phyloP scores from a whole-genome alignment of 768 basidiomycete genomes.

The Trametes cubensis region DNA sequence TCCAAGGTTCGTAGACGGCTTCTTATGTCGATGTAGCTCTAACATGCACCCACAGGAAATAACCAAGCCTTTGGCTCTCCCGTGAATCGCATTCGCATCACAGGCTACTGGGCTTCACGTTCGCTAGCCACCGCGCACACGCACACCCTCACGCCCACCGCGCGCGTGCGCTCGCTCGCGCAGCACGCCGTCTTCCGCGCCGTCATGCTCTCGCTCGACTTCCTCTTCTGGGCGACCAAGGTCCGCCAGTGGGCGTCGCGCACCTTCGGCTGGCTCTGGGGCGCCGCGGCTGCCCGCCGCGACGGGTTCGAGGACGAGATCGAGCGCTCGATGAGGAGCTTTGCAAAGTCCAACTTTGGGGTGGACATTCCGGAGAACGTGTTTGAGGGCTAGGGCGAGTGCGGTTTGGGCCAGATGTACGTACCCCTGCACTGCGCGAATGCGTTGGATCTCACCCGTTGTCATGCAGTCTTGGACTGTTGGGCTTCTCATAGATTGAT shows the following conservation, averaged over 20 bases:
- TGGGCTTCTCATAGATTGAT: too few species aligned
- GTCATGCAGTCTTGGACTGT: too few species aligned
- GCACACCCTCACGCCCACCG: constrained; percentile 43
- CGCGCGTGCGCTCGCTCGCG: constrained; percentile 55
- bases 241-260: constrained; percentile 48
- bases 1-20: constrained; percentile 36
- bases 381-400: constrained; percentile 28
- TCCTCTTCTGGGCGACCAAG: constrained; percentile 67
- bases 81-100: constrained; percentile 89
- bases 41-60: constrained; percentile 41
- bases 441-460: too few species aligned
- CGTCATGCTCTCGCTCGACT: constrained; percentile 69
- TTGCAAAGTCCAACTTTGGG: constrained; percentile 81
- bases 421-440: too few species aligned
- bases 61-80: constrained; percentile 85
- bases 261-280: constrained; percentile 32
- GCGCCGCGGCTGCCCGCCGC: constrained; percentile 38
- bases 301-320: constrained; percentile 80
- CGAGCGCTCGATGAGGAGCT: constrained; percentile 69
- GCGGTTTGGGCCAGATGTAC: too few species aligned
- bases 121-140: constrained; percentile 54
- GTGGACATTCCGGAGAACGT: constrained; percentile 57
- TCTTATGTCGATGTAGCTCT: not conserved
- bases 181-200: constrained; percentile 63
- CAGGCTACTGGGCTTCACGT: constrained; percentile 78